These are phyloP conservation scores for Alternaria postmessia DNA, from an alignment of 2,329 filamentous ascomycete species.

Conservation along the genomic window DNA sequence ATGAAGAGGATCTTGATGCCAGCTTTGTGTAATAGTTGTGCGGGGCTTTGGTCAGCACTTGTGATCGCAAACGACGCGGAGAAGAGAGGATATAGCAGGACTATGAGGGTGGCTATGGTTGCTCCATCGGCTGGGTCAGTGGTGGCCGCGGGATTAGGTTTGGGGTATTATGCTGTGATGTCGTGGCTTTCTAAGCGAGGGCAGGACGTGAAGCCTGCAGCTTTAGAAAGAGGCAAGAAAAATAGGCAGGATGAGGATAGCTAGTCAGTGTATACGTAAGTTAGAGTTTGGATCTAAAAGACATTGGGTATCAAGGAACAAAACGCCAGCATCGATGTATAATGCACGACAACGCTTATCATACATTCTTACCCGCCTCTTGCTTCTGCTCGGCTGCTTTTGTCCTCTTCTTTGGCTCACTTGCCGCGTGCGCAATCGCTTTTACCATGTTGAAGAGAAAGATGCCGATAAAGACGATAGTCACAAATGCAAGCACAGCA, in stretches of 20 bases:
- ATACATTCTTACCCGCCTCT: background rate
- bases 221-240: constrained; percentile 19
- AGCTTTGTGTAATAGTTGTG: constrained; percentile 56
- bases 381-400: constrained; percentile 18
- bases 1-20: constrained; percentile 61
- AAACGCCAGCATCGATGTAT: background rate
- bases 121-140: constrained; percentile 31
- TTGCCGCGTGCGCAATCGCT: constrained; percentile 42
- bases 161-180: constrained; percentile 50
- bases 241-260: constrained; percentile 5
- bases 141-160: constrained; percentile 3
- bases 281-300: background rate
- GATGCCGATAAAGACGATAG: constrained; percentile 39
- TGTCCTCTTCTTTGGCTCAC: constrained; percentile 48
- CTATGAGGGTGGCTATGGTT: constrained; percentile 53
- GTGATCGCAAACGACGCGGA: constrained; percentile 61
- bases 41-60: constrained; percentile 60
- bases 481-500: constrained; percentile 37
- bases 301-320: background rate
- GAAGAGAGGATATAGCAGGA: constrained; percentile 51
- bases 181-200: constrained; percentile 42
- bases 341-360: background rate
- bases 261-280: background rate
- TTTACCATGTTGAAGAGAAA: constrained; percentile 49
- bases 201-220: constrained; percentile 43